Evolutionary conservation across 371 early-diverging fungal genomes (phyloP), one percentile per base, ranked within the genome.

Genomic region (Coemansia linderi): DNA sequence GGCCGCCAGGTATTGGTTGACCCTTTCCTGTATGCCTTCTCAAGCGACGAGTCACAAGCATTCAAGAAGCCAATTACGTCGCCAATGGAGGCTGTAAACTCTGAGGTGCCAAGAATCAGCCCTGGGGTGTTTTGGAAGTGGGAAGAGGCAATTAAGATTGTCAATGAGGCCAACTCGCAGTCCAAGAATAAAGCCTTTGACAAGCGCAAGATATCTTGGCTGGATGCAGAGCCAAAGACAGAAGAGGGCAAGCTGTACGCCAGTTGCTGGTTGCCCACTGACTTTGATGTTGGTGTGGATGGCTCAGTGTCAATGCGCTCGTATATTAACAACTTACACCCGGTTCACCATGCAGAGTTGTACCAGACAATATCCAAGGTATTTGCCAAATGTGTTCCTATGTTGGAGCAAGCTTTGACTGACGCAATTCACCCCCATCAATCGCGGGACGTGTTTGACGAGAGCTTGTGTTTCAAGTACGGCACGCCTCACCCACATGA

Each of bases 311-410:
- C 63, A 17, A 69, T 81, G 31, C 33, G 66, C 27, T 81, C 85
- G 4, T 87, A 87, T 60, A 86, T 87, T 80, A 86, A 85, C 79
- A 86, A 84, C 63, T 63, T 87, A 13, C 74, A 85, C 54, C 87
- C 84, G 1, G 33, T 57, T 5, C 63, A 40, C 5, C 56, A 82
- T 60, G 24, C 58, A 1, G 73, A 65, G 3, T 40, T 85, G 59
- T 87, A 86, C 37, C 17, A 24, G 0, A 60, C 71, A 5, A 44
- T 86, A 3, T 79, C 57, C 9, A 41, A 31, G 29, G 60, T 73
- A 9, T 68, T 86, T 22, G 59, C 59, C 3, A 39, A 33, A 1
- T 68, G 78, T n/a, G 31, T 86, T 1, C 82, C 83, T 1, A 36
- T 86, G 63, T 72, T 66, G 5, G 62, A 66, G 41, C 41, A 71